These are phyloP conservation scores for Torrubiellomyces zombiae DNA, from an alignment of 2,329 filamentous ascomycete genomes.

Conservation along the genomic window DNA sequence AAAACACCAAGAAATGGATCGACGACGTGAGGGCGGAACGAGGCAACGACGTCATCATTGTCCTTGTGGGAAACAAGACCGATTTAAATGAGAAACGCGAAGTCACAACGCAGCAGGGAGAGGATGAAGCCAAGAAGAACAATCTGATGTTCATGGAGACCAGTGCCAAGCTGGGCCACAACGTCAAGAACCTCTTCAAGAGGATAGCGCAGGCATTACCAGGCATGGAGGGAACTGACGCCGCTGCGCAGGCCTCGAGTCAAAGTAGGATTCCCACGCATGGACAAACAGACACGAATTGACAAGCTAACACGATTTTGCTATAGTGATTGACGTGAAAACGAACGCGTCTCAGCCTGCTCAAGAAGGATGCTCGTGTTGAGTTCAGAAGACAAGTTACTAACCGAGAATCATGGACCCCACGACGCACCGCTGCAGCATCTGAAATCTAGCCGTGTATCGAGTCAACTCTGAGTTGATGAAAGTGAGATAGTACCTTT, in stretches of 20 bases:
- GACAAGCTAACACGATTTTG: too few relatives aligned
- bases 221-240: conserved; percentile 87
- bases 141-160: conserved; percentile 99
- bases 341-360: conserved; percentile 53
- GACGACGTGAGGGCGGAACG: conserved; percentile 93
- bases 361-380: conserved; percentile 52
- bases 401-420: too few relatives aligned
- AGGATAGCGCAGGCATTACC: conserved; percentile 95
- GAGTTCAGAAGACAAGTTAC: conserved; percentile 5
- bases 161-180: conserved; percentile 92
- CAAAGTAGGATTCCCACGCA: conserved; percentile 51
- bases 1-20: conserved; percentile 99
- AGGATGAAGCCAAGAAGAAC: conserved; percentile 96
- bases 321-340: conserved; percentile 79
- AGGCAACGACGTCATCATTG: conserved; percentile 97
- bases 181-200: conserved; percentile 94
- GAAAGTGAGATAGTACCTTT: too few relatives aligned
- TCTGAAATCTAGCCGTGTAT: too few relatives aligned
- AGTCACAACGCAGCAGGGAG: conserved; percentile 88
- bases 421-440: too few relatives aligned
- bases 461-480: too few relatives aligned
- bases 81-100: conserved; percentile 97
- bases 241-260: conserved; percentile 51
- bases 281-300: too few relatives aligned
- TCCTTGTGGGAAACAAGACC: conserved; percentile 97